Base-by-base conservation (phyloP, 306 rosid species). In the Begonia loranthoides region DNA sequence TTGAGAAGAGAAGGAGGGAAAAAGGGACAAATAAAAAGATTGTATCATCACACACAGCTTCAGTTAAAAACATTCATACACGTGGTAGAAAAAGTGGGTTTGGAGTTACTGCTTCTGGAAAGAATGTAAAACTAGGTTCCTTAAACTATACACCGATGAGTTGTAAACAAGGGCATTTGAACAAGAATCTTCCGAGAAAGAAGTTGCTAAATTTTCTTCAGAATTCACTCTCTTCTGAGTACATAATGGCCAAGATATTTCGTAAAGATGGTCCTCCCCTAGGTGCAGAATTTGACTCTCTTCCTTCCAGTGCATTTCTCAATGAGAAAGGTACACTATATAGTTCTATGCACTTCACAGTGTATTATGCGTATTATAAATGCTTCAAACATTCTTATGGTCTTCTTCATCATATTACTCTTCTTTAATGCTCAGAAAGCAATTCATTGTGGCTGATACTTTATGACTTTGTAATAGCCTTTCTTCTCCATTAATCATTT, bases 201-300 rank as follows among this genome's bases (percentile, higher is more conserved):
- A 69, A 57, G 14, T 74, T 50, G 22, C 69, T 45, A 0, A 57
- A 64, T 17, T 41, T 64, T 51, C 15, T 65, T 61, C 83, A 78
- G 69, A 64, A 69, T 51, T 55, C 74, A 52, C 62, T 64, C n/a
- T 56, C 75, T 33, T 15, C 69, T 0, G 72, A 81, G 15, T 52
- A 69, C 72, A 62, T 73, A 69, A 66, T 67, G 4, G 56, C 16
- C 71, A 81, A 56, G 39, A 71, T 76, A 19, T 66, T 82, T 47
- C 63, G 78, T 17, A 79, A 71, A 52, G 92, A 72, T 62, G 87
- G 87, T 17, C 94, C 96, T 70, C 55, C 79, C 0, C 68, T 81
- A 13, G 86, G 78, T 49, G 62, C 43, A 17, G 80, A 81, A 38
- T 87, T 83, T 67, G 94, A 84, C 56, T 54, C 41, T 66, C 63